Evolutionary conservation across 2,329 filamentous ascomycete species (phyloP), one percentile per base, ranked within the genome.

Genomic region (Colletotrichum destructivum): DNA sequence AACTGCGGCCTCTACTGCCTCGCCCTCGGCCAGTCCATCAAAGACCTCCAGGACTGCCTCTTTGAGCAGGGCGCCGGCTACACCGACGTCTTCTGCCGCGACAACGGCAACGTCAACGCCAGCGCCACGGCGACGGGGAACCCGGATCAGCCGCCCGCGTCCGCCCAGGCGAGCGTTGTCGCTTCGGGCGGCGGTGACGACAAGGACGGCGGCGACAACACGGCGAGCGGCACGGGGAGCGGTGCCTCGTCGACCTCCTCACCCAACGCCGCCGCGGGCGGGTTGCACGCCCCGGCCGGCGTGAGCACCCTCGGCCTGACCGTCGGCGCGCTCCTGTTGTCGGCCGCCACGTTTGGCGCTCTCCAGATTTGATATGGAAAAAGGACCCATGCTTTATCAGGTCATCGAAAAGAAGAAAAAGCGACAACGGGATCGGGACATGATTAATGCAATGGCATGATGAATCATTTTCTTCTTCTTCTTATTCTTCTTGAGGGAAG

Each of bases 1-100:
- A 78, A 82, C 75, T 88, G 87, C 80, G 85, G 84, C 18, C 75
- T 87, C 71, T 88, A 88, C 84, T 88, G 86, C 75, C 82, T 79
- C 6, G 79, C 79, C 62, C 57, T 78, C 26, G 79, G 74, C 77
- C 79, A 81, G 76, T 77, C 74, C 69, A 71, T 76, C 71, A 73
- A 38, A 42, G 74, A 78, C 31, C 79, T 81, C 23, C 57, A 69
- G 21, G 31, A 73, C 40, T 88, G 86, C 74, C 77, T 88, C 16
- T 79, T 74, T 60, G 74, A 78, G 42, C 76, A 84, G 60, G 84
- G 84, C 42, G 82, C 82, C 38, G 73, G 76, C 38, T 75, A 79
- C 61, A 71, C 74, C 12, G 74, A 81, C 9, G 81, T 87, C 73
- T 88, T 87, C 76, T 88, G 86, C 79, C 82, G 82, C 54, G 65